Evolutionary conservation across 2,329 filamentous ascomycete species (phyloP).

Genomic region (Pseudogymnoascus sp.): DNA sequence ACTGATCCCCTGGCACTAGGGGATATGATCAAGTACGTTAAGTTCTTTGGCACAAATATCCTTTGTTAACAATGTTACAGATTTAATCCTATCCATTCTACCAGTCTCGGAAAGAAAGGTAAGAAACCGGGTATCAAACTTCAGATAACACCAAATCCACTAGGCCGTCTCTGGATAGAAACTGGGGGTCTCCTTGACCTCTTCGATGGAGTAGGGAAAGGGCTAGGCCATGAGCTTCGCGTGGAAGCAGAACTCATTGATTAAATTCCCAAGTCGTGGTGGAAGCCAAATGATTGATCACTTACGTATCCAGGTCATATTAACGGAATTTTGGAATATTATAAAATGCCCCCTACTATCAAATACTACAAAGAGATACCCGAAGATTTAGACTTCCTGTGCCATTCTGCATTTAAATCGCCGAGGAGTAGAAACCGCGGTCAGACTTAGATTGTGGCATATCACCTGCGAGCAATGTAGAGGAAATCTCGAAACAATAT

Average conservation of each 20-base stretch:
- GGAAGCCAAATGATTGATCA: background rate
- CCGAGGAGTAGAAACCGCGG: background rate
- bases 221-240: background rate
- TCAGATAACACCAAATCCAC: conserved; percentile 25
- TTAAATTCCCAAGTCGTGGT: background rate
- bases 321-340: background rate
- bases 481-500: background rate
- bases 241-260: background rate
- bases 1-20: background rate
- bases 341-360: background rate
- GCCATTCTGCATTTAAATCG: background rate
- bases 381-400: background rate
- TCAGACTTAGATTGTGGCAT: background rate
- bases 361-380: background rate
- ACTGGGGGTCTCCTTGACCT: background rate
- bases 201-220: background rate
- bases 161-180: conserved; percentile 12
- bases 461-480: background rate
- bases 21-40: background rate
- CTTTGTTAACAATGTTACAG: conserved; percentile 15
- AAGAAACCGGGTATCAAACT: conserved; percentile 30
- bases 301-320: background rate
- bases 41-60: conserved; percentile 1
- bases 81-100: conserved; percentile 11
- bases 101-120: conserved; percentile 17